These are phyloP conservation scores for Eimeria tenella DNA, from an alignment of 169 alveolate genomes.

Conservation along the genomic window DNA sequence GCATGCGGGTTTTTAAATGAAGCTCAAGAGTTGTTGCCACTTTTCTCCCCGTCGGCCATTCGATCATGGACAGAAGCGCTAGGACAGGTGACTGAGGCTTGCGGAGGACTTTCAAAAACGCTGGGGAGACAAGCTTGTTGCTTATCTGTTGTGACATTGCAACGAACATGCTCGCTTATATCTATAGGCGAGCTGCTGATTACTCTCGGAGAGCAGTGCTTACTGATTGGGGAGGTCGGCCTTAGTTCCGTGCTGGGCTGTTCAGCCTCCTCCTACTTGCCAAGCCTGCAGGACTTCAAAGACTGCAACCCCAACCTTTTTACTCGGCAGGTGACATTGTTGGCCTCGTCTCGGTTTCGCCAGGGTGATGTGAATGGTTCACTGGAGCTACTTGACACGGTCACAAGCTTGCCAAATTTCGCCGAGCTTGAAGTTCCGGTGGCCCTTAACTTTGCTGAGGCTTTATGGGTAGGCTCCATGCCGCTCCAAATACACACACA, in stretches of 20 bases:
- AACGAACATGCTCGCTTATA: conserved; percentile 44
- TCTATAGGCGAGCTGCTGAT: conserved; percentile 66
- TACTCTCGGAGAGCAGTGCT: conserved; percentile 69
- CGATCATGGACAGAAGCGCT: conserved; percentile 59
- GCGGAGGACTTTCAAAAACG: conserved; percentile 24
- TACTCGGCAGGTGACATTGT: conserved; percentile 33
- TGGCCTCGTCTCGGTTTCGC: conserved; percentile 59
- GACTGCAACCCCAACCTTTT: conserved; percentile 29
- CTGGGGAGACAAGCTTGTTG: conserved; percentile 49
- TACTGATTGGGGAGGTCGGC: conserved; percentile 69
- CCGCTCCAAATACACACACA: not conserved
- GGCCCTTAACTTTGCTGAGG: conserved; percentile 41
- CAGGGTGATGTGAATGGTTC: conserved; percentile 63
- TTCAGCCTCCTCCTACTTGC: conserved; percentile 43
- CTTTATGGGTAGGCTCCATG: conserved; percentile 44
- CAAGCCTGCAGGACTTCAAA: conserved; percentile 19
- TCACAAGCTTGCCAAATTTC: not conserved
- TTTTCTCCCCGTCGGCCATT: conserved; percentile 56
- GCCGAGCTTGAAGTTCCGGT: conserved; percentile 55
- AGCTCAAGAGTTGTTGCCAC: conserved; percentile 26
- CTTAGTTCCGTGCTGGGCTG: conserved; percentile 48
- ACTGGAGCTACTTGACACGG: conserved; percentile 54
- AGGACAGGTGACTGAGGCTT: conserved; percentile 33
- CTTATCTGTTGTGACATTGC: conserved; percentile 59
- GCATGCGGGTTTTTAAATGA: conserved; percentile 56